A percentile compares a stretch with the other conserved stretches of the same genome.
Conservation (phyloP, 352 stramenopile genomes). For the Pythium biforme region DNA sequence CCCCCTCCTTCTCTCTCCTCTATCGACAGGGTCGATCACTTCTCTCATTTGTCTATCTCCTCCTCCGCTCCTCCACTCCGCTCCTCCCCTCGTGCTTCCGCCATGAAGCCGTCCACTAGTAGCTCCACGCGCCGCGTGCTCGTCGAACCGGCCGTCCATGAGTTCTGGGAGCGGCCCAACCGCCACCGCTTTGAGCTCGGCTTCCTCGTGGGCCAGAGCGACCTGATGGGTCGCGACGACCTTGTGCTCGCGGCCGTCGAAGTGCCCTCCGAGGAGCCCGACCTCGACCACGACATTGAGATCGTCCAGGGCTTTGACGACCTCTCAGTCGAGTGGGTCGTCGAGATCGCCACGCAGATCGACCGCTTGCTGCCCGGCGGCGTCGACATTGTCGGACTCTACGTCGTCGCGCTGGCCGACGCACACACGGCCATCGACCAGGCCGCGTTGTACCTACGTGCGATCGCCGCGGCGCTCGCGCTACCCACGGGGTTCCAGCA, state of each 20-base stretch:
- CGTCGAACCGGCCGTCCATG: slow-evolving; percentile 16
- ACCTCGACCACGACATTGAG: slow-evolving; percentile 35
- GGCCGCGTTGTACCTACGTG: slow-evolving; percentile 52
- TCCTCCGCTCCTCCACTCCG: not conserved
- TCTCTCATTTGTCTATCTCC: not conserved
- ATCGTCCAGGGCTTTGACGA: slow-evolving; percentile 38
- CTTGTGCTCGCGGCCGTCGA: slow-evolving; percentile 46
- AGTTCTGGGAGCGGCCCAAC: slow-evolving; percentile 27
- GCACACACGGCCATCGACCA: slow-evolving; percentile 33
- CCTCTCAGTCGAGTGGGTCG: slow-evolving; percentile 63
- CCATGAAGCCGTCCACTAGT: slow-evolving; percentile 9
- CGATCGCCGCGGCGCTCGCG: slow-evolving; percentile 36
- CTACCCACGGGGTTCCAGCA: slow-evolving; percentile 20
- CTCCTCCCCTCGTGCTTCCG: not conserved
- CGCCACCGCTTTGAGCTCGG: slow-evolving; percentile 51
- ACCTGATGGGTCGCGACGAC: slow-evolving; percentile 33
- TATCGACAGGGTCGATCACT: not conserved
- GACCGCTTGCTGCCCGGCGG: slow-evolving; percentile 63
- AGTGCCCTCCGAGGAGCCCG: slow-evolving; percentile 42
- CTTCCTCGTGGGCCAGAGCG: slow-evolving; percentile 58
- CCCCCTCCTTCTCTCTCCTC: not conserved
- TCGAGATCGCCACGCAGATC: slow-evolving; percentile 66
- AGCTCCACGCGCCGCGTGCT: slow-evolving; percentile 11
- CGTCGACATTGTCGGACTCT: slow-evolving; percentile 51
- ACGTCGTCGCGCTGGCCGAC: slow-evolving; percentile 41